Evolutionary conservation across 306 rosid species (phyloP), one percentile per base, ranked within the genome.

Genomic region (Corylus americana): DNA sequence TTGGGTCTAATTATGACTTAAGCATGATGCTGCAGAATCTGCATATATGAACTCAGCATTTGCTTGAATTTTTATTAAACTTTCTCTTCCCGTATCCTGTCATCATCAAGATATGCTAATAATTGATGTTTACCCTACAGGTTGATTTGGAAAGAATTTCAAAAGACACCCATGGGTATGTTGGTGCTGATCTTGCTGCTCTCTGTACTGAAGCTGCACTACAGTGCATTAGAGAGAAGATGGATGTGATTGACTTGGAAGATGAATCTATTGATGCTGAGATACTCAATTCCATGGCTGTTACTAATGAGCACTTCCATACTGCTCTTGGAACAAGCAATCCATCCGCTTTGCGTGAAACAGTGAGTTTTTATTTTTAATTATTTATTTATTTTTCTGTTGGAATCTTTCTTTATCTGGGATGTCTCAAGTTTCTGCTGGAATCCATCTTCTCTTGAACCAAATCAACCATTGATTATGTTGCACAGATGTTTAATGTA

Each of bases 301-400:
- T 90, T 57, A 81, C 89, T 18, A 88, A 90, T 83, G 92, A 90
- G 74, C 94, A 90, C 81, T 90, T 90, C 88, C 89, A 86, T 7
- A 90, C 89, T 72, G 92, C 94, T n/a, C 89, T 88, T 12, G 94
- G 94, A 64, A 85, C 85, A 29, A 90, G 94, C 90, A 90, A 90
- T 63, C 94, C 92, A 57, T 90, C 94, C 14, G 92, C 94, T 45
- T 81, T 90, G 42, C 90, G 90, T 69, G 94, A 90, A 90, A 90
- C 92, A 25, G 89, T 90, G 42, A 84, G 90, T 74, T 70, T 44
- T 48, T 70, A 31, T 31, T 31, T 31, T 31, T 31, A 29, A 1
- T 29, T 29, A 29, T 29, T 29, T 29, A 29, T 29, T 49, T 49
- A 3, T 39, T 49, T 37, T 49, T 37, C 47, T 54, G 7, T 44